phyloP scores from a whole-genome alignment of 345 rosid genomes.

The Psidium guajava region DNA sequence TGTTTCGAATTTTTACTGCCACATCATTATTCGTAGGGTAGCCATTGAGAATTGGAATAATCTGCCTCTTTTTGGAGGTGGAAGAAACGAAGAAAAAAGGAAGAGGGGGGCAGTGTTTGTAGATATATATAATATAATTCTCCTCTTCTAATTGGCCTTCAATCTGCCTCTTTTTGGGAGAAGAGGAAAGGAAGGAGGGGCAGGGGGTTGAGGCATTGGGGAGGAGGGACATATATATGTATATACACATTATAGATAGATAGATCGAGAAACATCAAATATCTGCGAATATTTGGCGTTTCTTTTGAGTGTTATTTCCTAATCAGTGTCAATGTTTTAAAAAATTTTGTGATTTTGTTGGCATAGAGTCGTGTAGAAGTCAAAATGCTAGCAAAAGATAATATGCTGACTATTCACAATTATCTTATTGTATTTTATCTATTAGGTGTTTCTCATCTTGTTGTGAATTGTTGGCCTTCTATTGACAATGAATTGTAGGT shows the following conservation, averaged over 20 bases:
- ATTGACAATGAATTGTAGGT: conserved; percentile 36
- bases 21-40: neutral
- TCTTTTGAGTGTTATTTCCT: neutral
- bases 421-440: neutral
- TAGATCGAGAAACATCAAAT: neutral
- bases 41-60: neutral
- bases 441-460: neutral
- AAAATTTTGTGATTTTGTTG: neutral
- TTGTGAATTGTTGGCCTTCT: neutral
- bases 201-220: neutral
- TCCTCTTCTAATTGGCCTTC: neutral
- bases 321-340: neutral
- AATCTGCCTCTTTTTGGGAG: neutral
- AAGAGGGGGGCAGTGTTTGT: neutral
- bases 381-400: neutral
- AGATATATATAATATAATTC: neutral
- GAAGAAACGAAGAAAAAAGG: neutral
- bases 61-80: neutral
- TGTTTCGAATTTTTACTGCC: neutral
- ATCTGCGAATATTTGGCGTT: neutral
- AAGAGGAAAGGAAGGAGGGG: neutral
- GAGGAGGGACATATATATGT: neutral
- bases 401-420: neutral
- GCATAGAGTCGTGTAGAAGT: neutral
- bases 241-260: too few relatives aligned